These are phyloP conservation scores for Blastomyces parvus DNA, from an alignment of 2,329 filamentous ascomycete species.

Conservation along the genomic window DNA sequence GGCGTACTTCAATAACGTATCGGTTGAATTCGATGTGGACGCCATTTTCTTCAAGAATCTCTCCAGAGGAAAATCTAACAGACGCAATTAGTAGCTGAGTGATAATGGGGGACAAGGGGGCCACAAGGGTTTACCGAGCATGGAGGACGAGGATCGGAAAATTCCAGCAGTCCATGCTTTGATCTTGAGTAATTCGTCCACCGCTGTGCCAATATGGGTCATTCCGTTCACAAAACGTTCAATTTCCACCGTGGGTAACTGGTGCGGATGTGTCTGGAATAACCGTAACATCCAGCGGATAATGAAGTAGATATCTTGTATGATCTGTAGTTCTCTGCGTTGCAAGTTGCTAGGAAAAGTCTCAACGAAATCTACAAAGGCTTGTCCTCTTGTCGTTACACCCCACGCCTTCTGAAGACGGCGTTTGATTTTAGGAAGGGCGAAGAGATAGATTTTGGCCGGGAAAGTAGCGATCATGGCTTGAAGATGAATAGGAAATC, in stretches of 20 bases:
- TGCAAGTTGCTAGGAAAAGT: not conserved
- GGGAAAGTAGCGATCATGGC: not conserved
- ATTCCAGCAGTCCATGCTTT: not conserved
- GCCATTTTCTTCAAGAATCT: not conserved
- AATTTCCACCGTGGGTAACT: not conserved
- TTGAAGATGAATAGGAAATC: not conserved
- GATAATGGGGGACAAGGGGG: not conserved
- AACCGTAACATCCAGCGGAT: not conserved
- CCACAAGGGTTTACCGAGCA: not conserved
- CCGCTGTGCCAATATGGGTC: not conserved
- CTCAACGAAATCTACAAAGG: not conserved
- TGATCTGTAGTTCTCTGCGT: not conserved
- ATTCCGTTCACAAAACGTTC: not conserved
- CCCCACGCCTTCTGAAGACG: not conserved
- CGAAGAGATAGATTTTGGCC: not conserved
- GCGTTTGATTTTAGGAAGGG: not conserved
- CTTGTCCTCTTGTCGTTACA: not conserved
- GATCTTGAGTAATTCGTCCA: not conserved
- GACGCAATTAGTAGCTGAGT: not conserved
- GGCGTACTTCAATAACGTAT: conserved; percentile 2
- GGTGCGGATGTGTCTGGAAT: not conserved
- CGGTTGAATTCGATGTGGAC: not conserved
- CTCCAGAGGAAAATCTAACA: not conserved
- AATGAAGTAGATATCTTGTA: not conserved
- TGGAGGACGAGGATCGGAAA: not conserved